These are phyloP conservation scores for Spathaspora hagerdaliae DNA, from an alignment of 805 yeast genomes.

Conservation along the genomic window DNA sequence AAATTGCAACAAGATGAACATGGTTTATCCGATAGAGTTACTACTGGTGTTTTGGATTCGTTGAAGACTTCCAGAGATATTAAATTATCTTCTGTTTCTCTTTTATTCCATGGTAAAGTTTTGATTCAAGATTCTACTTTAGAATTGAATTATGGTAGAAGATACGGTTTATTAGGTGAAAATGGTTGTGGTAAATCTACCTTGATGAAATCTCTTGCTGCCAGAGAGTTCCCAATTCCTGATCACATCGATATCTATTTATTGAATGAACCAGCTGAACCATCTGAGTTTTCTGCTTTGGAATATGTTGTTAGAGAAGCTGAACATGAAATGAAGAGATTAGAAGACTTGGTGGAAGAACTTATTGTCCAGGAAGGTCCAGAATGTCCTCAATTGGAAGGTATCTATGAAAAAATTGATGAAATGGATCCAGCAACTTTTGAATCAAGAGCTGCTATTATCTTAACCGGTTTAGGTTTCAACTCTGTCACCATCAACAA, in stretches of 20 bases:
- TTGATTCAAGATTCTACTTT: slow-evolving; percentile 85
- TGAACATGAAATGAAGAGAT: slow-evolving; percentile 81
- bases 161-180: slow-evolving; percentile 96
- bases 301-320: slow-evolving; percentile 98
- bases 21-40: slow-evolving; percentile 94
- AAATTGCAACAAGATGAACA: slow-evolving; percentile 91
- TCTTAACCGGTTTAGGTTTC: slow-evolving; percentile 96
- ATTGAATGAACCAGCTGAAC: slow-evolving; percentile 96
- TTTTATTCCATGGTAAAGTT: slow-evolving; percentile 96
- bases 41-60: slow-evolving; percentile 94
- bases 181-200: slow-evolving; percentile 99
- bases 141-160: slow-evolving; percentile 95
- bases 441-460: slow-evolving; percentile 93
- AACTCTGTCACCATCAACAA: slow-evolving; percentile 80
- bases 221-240: slow-evolving; percentile 94
- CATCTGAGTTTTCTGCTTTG: slow-evolving; percentile 86
- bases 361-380: slow-evolving; percentile 90
- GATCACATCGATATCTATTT: slow-evolving; percentile 86
- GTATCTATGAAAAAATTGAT: slow-evolving; percentile 91
- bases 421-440: slow-evolving; percentile 94
- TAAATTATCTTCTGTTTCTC: slow-evolving; percentile 83
- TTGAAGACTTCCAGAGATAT: slow-evolving; percentile 89
- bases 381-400: slow-evolving; percentile 81
- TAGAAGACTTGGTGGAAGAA: slow-evolving; percentile 89
- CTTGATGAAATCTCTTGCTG: slow-evolving; percentile 86